These are phyloP conservation scores for Yamadazyma paraphyllophila DNA, from an alignment of 805 yeast genomes.

Conservation along the genomic window DNA sequence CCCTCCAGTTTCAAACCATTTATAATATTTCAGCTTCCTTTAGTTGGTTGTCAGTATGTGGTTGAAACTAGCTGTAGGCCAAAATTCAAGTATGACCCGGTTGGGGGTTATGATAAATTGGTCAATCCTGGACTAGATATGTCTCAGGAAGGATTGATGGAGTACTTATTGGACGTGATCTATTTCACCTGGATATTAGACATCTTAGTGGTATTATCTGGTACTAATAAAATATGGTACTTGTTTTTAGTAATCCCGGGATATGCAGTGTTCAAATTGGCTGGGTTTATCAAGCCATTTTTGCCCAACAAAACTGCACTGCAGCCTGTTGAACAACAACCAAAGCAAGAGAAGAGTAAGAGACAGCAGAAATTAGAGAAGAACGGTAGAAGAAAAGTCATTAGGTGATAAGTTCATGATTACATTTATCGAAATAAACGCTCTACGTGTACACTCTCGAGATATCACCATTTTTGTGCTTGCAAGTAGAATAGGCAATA, in stretches of 20 bases:
- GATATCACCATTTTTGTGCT: no score
- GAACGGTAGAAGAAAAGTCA: constrained; percentile 13
- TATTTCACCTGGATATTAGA: constrained; percentile 63
- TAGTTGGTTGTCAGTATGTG: constrained; percentile 45
- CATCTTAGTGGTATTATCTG: constrained; percentile 50
- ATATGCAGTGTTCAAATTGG: constrained; percentile 48
- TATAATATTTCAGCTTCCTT: constrained; percentile 34
- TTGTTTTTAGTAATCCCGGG: constrained; percentile 51
- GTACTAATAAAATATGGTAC: constrained; percentile 61
- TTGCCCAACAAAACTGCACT: constrained; percentile 4
- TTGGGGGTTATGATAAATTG: constrained; percentile 38
- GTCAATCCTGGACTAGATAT: constrained; percentile 60
- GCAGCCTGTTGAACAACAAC: constrained; percentile 1
- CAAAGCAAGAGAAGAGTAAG: constrained; percentile 12
- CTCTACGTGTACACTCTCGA: no score
- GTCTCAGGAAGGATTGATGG: constrained; percentile 61
- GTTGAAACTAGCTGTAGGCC: constrained; percentile 67
- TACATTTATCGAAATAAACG: no score
- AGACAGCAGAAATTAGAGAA: constrained; percentile 19
- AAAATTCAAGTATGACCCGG: constrained; percentile 24
- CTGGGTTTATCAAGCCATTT: constrained; percentile 29
- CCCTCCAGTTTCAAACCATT: constrained; percentile 45
- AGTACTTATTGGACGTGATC: constrained; percentile 68
- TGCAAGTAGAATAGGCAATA: no score
- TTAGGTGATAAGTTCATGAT: neutral